Percentiles rank a stretch among this genome's conserved stretches.
These are phyloP conservation scores for Apiospora kogelbergensis DNA, from an alignment of 2,329 filamentous ascomycete species.

Conservation along the genomic window DNA sequence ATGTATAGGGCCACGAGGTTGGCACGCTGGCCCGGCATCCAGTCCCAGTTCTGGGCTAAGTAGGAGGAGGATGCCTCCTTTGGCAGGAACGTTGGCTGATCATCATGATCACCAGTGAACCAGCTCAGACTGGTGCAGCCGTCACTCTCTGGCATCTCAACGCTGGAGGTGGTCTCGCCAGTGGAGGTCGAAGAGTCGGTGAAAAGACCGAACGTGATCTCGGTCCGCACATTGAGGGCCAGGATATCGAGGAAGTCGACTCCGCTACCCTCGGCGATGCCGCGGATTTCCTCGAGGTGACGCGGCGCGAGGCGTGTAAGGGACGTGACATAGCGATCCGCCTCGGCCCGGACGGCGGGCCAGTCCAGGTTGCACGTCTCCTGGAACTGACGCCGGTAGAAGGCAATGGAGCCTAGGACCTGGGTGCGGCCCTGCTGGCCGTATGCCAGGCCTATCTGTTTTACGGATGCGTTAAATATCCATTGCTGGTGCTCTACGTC, in stretches of 20 bases:
- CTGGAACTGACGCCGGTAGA: slow-evolving; percentile 36
- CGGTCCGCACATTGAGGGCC: slow-evolving; percentile 56
- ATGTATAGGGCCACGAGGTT: slow-evolving; percentile 52
- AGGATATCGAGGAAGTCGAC: slow-evolving; percentile 51
- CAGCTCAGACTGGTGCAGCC: slow-evolving; percentile 56
- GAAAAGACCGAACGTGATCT: slow-evolving; percentile 58
- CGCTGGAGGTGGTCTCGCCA: not conserved
- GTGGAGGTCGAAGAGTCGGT: slow-evolving; percentile 21
- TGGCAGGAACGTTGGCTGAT: not conserved
- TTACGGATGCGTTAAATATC: slow-evolving; percentile 16
- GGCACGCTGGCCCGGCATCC: slow-evolving; percentile 48
- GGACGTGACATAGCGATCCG: slow-evolving; percentile 45
- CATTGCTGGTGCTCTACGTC: not conserved
- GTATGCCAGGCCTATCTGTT: slow-evolving; percentile 36
- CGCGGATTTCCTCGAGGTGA: slow-evolving; percentile 46
- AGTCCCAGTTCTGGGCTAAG: slow-evolving; percentile 62
- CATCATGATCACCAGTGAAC: slow-evolving; percentile 16
- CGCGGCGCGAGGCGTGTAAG: slow-evolving; percentile 37
- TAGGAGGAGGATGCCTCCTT: slow-evolving; percentile 29
- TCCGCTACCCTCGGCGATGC: slow-evolving; percentile 51
- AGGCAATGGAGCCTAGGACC: slow-evolving; percentile 33
- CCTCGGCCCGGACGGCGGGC: slow-evolving; percentile 32
- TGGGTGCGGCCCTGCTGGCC: slow-evolving; percentile 29
- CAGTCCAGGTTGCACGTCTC: slow-evolving; percentile 33
- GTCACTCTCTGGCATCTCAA: slow-evolving; percentile 34